Evolutionary conservation across 2,329 filamentous ascomycete species (phyloP).

Genomic region (Ascocoryne sarcoides): DNA sequence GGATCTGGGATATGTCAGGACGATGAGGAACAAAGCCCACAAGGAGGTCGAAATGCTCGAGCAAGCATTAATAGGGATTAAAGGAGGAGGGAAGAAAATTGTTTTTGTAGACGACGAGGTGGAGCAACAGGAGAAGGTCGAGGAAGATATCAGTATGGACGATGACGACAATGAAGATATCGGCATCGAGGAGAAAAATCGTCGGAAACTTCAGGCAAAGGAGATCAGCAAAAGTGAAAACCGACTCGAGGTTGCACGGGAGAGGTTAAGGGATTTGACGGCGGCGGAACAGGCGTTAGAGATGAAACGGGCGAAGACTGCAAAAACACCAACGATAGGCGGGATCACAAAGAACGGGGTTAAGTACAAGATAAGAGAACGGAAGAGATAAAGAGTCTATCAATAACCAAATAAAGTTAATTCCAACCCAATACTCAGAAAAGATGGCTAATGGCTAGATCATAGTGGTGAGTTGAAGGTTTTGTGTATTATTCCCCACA

Average conservation of each 20-base stretch:
- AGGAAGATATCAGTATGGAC: slow-evolving; percentile 22
- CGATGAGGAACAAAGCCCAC: slow-evolving; percentile 48
- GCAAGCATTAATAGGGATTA: slow-evolving; percentile 39
- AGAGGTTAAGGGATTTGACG: slow-evolving; percentile 46
- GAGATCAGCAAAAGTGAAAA: slow-evolving; percentile 40
- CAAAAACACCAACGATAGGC: slow-evolving; percentile 52
- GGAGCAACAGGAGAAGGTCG: slow-evolving; percentile 19
- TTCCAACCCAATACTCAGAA: no score
- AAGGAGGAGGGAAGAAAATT: slow-evolving; percentile 26
- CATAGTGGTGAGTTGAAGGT: no score
- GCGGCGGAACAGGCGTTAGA: slow-evolving; percentile 49
- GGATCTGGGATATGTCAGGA: slow-evolving; percentile 56
- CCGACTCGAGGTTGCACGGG: slow-evolving; percentile 41
- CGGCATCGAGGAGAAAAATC: slow-evolving; percentile 26
- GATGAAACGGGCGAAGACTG: slow-evolving; percentile 53
- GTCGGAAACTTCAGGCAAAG: slow-evolving; percentile 35
- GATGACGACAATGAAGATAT: slow-evolving; percentile 13
- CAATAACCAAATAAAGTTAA: no score
- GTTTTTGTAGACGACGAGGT: slow-evolving; percentile 28
- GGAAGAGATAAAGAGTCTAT: slow-evolving; percentile 48
- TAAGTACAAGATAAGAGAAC: slow-evolving; percentile 53
- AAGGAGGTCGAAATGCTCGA: slow-evolving; percentile 50
- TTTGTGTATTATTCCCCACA: no score
- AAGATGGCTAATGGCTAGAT: no score
- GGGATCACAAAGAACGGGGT: slow-evolving; percentile 50